Evolutionary conservation across 345 rosid species (phyloP), one percentile per base, ranked within the genome.

Genomic region (Lumnitzera racemosa): DNA sequence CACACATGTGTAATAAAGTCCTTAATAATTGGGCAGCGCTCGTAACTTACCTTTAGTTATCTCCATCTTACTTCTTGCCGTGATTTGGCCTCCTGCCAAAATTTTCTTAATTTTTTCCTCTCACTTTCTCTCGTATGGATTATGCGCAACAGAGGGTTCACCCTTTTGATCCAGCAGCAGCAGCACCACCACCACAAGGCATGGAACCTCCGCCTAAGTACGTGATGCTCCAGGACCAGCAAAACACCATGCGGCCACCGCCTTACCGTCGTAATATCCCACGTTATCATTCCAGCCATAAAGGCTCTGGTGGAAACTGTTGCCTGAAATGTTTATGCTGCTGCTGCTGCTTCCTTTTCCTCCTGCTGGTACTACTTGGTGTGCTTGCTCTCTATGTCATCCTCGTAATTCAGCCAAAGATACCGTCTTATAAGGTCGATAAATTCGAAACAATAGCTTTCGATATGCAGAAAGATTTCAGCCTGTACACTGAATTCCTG

Each of bases 311-410:
- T 13, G 53, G 31, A 16, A 29, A 24, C 20, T 55, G 69, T 27
- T 81, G 81, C 57, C 50, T 73, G 2, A 67, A 60, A 46, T 82
- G 83, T 54, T 24, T 80, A 0, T 76, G 85, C 25, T 82, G 80
- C 64, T 85, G 77, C 60, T 73, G 55, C 24, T 79, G 83, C 70
- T 70, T 53, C 63, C 76, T 76, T 70, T 17, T 82, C 53, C 12
- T 72, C 57, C 20, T 74, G 46, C 62, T 80, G 70, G 2, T 77
- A 62, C 1, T 72, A 47, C 23, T 81, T 17, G 68, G 67, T 23
- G 46, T 61, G 29, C 2, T 65, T 6, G 31, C 56, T 17, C 43
- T 63, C 48, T 27, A 65, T 41, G 24, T 82, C 36, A 73, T 61
- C 62, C 11, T 72, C 0, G 15, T 62, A 14, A 60, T 59, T 27